Conservation (phyloP, 2,329 filamentous ascomycete genomes). For the Stagonosporopsis cucurbitacearum region DNA sequence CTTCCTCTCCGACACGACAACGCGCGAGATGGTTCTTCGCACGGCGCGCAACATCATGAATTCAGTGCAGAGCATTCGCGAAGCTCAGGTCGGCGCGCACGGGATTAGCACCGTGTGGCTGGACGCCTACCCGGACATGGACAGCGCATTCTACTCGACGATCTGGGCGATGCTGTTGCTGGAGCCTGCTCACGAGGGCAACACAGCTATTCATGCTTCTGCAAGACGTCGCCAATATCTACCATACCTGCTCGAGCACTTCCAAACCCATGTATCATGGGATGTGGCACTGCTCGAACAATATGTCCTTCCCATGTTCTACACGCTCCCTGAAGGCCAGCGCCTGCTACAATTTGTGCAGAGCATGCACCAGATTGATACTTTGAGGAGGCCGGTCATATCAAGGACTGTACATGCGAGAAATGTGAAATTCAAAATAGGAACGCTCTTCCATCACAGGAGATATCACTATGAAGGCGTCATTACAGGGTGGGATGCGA, state of each 20-base stretch:
- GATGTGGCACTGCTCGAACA: slow-evolving; percentile 75
- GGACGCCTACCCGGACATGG: slow-evolving; percentile 54
- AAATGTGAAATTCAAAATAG: slow-evolving; percentile 58
- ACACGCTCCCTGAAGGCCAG: slow-evolving; percentile 59
- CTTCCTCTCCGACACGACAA: slow-evolving; percentile 70
- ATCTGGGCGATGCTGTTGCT: slow-evolving; percentile 70
- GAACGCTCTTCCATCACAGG: slow-evolving; percentile 83
- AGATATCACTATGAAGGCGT: slow-evolving; percentile 81
- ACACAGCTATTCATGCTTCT: slow-evolving; percentile 23
- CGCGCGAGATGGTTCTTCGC: slow-evolving; percentile 73
- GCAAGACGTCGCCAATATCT: slow-evolving; percentile 63
- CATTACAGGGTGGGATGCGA: slow-evolving; percentile 84
- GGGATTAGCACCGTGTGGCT: slow-evolving; percentile 37
- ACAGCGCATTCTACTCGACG: slow-evolving; percentile 72
- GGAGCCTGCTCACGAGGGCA: slow-evolving; percentile 37
- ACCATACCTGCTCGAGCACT: slow-evolving; percentile 68
- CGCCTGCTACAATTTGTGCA: slow-evolving; percentile 61
- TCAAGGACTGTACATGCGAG: slow-evolving; percentile 17
- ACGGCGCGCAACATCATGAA: slow-evolving; percentile 82
- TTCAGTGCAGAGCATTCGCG: slow-evolving; percentile 64
- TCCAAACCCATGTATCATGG: slow-evolving; percentile 70
- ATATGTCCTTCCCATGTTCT: slow-evolving; percentile 69
- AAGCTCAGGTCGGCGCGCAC: slow-evolving; percentile 29
- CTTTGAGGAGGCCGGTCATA: slow-evolving; percentile 55
- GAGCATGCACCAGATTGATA: slow-evolving; percentile 63